Percentiles rank a stretch among this genome's conserved stretches.
phyloP scores from a whole-genome alignment of 2,329 filamentous ascomycete species.

The Elsinoe ampelina region DNA sequence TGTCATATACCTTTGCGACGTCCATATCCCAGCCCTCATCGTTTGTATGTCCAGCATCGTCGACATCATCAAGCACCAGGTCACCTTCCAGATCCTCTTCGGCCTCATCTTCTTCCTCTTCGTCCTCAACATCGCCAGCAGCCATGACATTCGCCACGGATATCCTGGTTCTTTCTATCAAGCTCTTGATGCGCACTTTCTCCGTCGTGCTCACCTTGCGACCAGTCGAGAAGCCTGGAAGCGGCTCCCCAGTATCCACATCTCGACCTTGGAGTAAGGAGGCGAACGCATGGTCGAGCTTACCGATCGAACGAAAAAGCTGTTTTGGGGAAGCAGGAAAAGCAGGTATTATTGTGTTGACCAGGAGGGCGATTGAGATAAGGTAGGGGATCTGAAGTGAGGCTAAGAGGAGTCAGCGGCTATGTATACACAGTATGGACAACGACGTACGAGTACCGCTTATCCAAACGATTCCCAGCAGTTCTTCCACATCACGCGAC shows the following conservation, averaged over 20 bases:
- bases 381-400: constrained; percentile 76
- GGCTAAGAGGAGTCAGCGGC: constrained; percentile 38
- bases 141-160: constrained; percentile 60
- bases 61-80: constrained; percentile 18
- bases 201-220: constrained; percentile 66
- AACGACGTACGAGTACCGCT: constrained; percentile 65
- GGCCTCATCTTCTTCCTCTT: constrained; percentile 28
- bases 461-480: constrained; percentile 78
- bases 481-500: constrained; percentile 60
- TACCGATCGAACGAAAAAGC: constrained; percentile 62
- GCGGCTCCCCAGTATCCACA: constrained; percentile 50
- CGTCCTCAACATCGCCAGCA: constrained; percentile 40
- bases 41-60: constrained; percentile 16
- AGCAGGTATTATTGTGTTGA: constrained; percentile 61
- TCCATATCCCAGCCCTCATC: constrained; percentile 51
- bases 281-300: constrained; percentile 76
- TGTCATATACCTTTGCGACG: constrained; percentile 68
- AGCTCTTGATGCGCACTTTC: constrained; percentile 75
- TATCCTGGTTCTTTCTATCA: constrained; percentile 67
- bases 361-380: constrained; percentile 63
- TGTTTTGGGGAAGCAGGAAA: constrained; percentile 60
- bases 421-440: background rate
- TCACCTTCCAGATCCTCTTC: constrained; percentile 41
- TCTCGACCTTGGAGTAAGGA: constrained; percentile 62
- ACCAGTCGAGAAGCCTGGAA: constrained; percentile 62